These are phyloP conservation scores for Cryptosporidium meleagridis DNA, from an alignment of 169 alveolate species.

Conservation along the genomic window DNA sequence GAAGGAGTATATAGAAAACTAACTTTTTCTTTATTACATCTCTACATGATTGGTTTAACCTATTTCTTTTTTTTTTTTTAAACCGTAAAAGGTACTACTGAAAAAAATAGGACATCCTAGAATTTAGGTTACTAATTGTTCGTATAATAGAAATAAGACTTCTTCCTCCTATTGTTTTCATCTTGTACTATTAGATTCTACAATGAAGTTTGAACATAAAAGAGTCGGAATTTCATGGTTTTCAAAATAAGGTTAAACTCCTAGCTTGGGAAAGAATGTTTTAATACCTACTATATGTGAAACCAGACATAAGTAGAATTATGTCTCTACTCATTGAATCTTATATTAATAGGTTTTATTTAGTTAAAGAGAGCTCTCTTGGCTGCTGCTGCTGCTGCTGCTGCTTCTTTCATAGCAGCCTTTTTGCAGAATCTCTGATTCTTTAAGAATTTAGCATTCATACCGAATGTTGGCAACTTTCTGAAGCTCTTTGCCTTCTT, in stretches of 20 bases:
- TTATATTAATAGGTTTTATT: neutral
- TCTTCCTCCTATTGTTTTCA: neutral
- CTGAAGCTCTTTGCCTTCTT: slow-evolving; percentile 82
- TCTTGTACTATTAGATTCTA: neutral
- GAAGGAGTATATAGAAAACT: slow-evolving; percentile 17
- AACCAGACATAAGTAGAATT: neutral
- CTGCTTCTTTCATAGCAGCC: slow-evolving; percentile 80
- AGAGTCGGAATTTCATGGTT: neutral
- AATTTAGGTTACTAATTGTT: slow-evolving; percentile 26
- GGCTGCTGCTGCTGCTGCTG: slow-evolving; percentile 56
- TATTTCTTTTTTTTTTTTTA: slow-evolving; percentile 5
- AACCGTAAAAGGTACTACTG: slow-evolving; percentile 4
- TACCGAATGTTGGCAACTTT: slow-evolving; percentile 87
- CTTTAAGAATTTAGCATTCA: slow-evolving; percentile 86
- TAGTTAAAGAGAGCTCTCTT: slow-evolving; percentile 41
- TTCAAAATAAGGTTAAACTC: neutral
- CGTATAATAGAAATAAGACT: neutral
- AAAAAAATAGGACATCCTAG: slow-evolving; percentile 2
- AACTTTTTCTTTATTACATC: neutral
- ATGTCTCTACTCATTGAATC: neutral
- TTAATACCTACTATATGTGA: neutral
- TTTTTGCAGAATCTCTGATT: slow-evolving; percentile 87
- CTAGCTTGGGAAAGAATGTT: neutral
- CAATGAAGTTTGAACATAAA: neutral
- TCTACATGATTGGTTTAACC: slow-evolving; percentile 16